Evolutionary conservation across 139 green algal genomes (phyloP), one percentile per base, ranked within the genome.

Genomic region (Microglena sp.): DNA sequence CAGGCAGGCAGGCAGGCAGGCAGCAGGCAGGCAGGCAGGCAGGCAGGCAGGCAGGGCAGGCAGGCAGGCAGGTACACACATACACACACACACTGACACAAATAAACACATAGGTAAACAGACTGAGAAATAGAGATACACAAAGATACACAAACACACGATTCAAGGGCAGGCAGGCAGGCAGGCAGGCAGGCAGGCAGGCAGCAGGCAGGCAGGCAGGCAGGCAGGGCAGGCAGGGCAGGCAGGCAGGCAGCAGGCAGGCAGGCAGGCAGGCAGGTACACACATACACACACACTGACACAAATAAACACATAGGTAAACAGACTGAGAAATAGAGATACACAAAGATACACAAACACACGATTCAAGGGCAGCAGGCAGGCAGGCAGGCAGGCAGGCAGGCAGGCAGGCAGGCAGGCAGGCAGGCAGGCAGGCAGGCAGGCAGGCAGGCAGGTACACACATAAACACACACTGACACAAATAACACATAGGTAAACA

Each of bases 371-470:
- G 24, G 55, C 27, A 36, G 18, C 40, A 50, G 40, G 18, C 40
- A 50, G 40, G 18, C 40, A 50, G 40, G 18, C 40, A 50, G 40
- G 18, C 40, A 50, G 27, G 55, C 26, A 62, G 27, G 55, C 27
- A 62, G 24, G 55, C 55, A 43, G 24, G 55, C 55, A 62, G 6
- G 55, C 55, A 62, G 27, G 24, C 27, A 36, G 24, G 27, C 55
- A 62, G 27, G 55, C 24, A 35, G 27, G 55, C 24, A 62, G 29
- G 27, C 27, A 29, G 5, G 27, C 7, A 29, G 24, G 27, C 27
- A 36, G 27, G 55, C 26, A 62, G 27, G 55, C 6, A 62, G 24
- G 55, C 55, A 43, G 24, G 55, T 29, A 62, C 15, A 50, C 40
- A 21, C 18, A 50, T 18, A 50, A 18, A 50, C 40, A 50, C 15